These are phyloP conservation scores for Parasarocladium wereldwijsianum DNA, from an alignment of 2,329 filamentous ascomycete species.

Conservation along the genomic window DNA sequence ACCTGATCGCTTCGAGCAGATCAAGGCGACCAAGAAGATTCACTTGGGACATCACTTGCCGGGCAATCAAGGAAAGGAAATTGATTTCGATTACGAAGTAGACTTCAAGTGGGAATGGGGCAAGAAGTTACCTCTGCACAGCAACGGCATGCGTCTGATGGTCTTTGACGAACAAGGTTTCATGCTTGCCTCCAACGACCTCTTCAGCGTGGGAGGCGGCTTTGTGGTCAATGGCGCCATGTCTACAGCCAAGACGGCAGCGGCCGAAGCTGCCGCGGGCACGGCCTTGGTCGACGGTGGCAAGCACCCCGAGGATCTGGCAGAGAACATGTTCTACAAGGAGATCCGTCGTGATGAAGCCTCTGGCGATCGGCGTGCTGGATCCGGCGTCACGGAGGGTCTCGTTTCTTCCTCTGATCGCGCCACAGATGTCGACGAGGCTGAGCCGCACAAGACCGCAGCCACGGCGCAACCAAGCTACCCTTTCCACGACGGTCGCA, in stretches of 20 bases:
- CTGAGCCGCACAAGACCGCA: constrained; percentile 7
- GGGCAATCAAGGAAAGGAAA: constrained; percentile 25
- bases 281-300: constrained; percentile 6
- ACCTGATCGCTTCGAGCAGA: constrained; percentile 27
- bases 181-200: constrained; percentile 31
- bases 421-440: constrained; percentile 8
- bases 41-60: constrained; percentile 25
- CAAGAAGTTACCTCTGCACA: constrained; percentile 33
- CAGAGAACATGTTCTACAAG: constrained; percentile 37
- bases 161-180: constrained; percentile 31
- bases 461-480: constrained; percentile 24
- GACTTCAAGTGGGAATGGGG: constrained; percentile 38
- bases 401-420: background rate
- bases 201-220: constrained; percentile 36
- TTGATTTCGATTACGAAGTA: constrained; percentile 31
- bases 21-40: constrained; percentile 29
- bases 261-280: constrained; percentile 10
- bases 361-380: constrained; percentile 27
- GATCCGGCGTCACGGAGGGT: constrained; percentile 13
- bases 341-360: constrained; percentile 31
- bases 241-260: constrained; percentile 18
- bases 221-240: constrained; percentile 36
- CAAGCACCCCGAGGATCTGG: constrained; percentile 29
- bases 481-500: constrained; percentile 30
- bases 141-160: constrained; percentile 37